Conservation (phyloP, 768 basidiomycete genomes). For the Lactifluus hygrophoroides region DNA sequence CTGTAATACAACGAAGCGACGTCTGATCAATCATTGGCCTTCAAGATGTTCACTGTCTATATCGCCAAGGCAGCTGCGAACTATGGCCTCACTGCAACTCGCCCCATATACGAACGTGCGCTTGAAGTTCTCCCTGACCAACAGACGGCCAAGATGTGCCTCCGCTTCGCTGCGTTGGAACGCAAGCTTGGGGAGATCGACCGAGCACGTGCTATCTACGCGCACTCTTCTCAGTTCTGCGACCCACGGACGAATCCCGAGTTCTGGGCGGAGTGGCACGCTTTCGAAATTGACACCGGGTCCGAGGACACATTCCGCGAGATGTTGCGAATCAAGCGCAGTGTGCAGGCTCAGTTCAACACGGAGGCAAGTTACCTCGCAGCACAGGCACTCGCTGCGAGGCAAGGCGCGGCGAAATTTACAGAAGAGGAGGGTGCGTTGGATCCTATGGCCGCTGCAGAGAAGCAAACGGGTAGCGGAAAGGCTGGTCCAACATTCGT, state of each 20-base stretch:
- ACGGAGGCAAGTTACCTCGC: constrained; percentile 92
- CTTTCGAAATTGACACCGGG: constrained; percentile 96
- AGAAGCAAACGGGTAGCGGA: constrained; percentile 47
- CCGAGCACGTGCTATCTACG: constrained; percentile 91
- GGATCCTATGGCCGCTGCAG: constrained; percentile 87
- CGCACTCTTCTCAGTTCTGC: constrained; percentile 97
- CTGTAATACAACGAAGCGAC: not conserved
- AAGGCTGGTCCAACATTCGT: constrained; percentile 66
- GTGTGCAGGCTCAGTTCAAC: constrained; percentile 98
- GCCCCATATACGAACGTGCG: constrained; percentile 93
- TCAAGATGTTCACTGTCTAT: constrained; percentile 91
- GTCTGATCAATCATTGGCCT: not conserved
- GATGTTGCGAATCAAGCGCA: constrained; percentile 92
- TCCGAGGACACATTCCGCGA: constrained; percentile 97
- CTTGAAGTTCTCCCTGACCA: constrained; percentile 87
- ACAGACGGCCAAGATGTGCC: constrained; percentile 96
- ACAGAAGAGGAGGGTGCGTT: constrained; percentile 34
- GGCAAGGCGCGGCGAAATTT: constrained; percentile 43
- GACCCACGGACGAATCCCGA: constrained; percentile 86
- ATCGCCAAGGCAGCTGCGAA: constrained; percentile 95
- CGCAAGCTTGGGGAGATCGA: constrained; percentile 99
- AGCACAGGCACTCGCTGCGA: constrained; percentile 75
- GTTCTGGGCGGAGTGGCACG: constrained; percentile 97
- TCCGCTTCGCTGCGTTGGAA: constrained; percentile 91
- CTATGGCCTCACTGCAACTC: constrained; percentile 92